Evolutionary conservation across 352 stramenopile species (phyloP).

Genomic region (Phytopythium vexans): DNA sequence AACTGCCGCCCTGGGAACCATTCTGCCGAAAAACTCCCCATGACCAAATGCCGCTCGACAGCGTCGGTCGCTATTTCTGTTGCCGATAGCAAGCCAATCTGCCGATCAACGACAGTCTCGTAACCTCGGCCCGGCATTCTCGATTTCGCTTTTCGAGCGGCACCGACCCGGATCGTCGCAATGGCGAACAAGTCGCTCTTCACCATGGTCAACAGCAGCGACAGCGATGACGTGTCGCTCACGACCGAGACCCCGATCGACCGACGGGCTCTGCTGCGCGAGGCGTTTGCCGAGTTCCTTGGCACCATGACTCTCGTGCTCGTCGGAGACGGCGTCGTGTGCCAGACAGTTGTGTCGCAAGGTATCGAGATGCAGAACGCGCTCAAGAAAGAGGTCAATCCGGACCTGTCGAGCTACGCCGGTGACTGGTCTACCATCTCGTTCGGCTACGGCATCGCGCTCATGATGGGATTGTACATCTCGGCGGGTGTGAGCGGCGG

Average conservation of each 20-base stretch:
- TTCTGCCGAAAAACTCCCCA: too few species aligned
- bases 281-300: constrained; percentile 47
- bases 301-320: constrained; percentile 63
- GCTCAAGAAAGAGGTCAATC: constrained; percentile 40
- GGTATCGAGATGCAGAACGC: constrained; percentile 53
- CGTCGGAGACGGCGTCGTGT: constrained; percentile 50
- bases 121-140: background rate
- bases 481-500: constrained; percentile 64
- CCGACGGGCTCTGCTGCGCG: constrained; percentile 18
- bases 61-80: too few species aligned
- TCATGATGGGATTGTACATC: constrained; percentile 69
- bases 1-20: too few species aligned
- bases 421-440: constrained; percentile 72
- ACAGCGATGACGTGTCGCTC: constrained; percentile 41
- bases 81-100: too few species aligned
- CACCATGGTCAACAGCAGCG: constrained; percentile 17
- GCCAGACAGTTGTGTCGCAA: constrained; percentile 59
- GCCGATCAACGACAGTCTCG: too few species aligned
- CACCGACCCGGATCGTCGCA: constrained; percentile 1
- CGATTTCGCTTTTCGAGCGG: constrained; percentile 2
- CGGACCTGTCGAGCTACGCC: constrained; percentile 46
- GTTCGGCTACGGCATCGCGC: constrained; percentile 61
- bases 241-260: constrained; percentile 43
- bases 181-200: constrained; percentile 35
- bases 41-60: too few species aligned